These are phyloP conservation scores for Sclerotiophoma versabilis DNA, from an alignment of 2,329 filamentous ascomycete genomes.

Conservation along the genomic window DNA sequence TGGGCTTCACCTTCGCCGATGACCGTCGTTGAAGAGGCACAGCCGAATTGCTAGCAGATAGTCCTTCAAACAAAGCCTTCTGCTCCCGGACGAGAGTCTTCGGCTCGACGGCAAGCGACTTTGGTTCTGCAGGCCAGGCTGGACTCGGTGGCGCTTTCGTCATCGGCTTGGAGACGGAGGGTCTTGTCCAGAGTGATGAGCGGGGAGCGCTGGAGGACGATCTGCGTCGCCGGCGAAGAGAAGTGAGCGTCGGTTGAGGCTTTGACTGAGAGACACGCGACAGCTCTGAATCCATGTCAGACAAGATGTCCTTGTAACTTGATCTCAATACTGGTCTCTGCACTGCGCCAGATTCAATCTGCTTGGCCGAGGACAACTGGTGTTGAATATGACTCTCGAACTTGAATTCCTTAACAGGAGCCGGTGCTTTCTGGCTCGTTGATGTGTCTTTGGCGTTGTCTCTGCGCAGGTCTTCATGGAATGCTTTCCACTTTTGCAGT, in stretches of 20 bases:
- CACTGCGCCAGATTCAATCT: slow-evolving; percentile 4
- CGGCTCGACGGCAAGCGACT: slow-evolving; percentile 11
- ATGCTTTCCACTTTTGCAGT: slow-evolving; percentile 76
- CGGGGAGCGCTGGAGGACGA: slow-evolving; percentile 28
- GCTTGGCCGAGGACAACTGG: slow-evolving; percentile 32
- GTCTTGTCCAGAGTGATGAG: slow-evolving; percentile 31
- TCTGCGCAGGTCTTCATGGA: slow-evolving; percentile 56
- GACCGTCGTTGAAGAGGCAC: slow-evolving; percentile 3
- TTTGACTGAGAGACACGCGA: slow-evolving; percentile 27
- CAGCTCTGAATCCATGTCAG: slow-evolving; percentile 42
- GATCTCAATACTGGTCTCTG: slow-evolving; percentile 21
- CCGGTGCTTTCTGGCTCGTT: slow-evolving; percentile 5
- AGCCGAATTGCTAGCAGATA: slow-evolving; percentile 19
- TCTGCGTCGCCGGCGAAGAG: slow-evolving; percentile 24
- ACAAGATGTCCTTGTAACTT: slow-evolving; percentile 36
- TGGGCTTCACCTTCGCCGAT: slow-evolving; percentile 21
- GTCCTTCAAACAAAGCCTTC: slow-evolving; percentile 27
- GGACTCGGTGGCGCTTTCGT: slow-evolving; percentile 23
- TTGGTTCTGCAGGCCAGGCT: slow-evolving; percentile 20
- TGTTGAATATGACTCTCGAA: slow-evolving; percentile 46
- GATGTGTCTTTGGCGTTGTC: slow-evolving; percentile 12
- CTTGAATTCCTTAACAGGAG: slow-evolving; percentile 27
- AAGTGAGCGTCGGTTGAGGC: slow-evolving; percentile 18
- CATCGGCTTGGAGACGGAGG: slow-evolving; percentile 21
- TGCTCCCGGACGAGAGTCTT: slow-evolving; percentile 17